A percentile compares a stretch with the other conserved stretches of the same genome.
Conservation (phyloP, 768 basidiomycete species). For the Nidularia pulvinata region DNA sequence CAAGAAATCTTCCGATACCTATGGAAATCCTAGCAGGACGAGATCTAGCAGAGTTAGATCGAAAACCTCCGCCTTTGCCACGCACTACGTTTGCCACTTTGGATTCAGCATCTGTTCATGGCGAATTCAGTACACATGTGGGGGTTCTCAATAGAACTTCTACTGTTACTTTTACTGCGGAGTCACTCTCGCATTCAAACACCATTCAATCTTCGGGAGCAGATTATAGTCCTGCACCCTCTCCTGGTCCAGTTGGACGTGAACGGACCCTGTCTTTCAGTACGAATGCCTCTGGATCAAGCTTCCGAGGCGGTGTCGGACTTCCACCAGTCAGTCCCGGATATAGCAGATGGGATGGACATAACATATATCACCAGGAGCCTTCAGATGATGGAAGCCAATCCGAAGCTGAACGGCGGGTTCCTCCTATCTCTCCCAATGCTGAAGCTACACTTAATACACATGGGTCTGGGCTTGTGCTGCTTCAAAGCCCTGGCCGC, state of each 20-base stretch:
- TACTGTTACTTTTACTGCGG: too few relatives aligned
- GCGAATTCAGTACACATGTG: not conserved
- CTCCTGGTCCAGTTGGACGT: too few relatives aligned
- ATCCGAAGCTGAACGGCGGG: not conserved
- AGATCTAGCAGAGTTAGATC: conserved; percentile 13
- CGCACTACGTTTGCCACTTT: not conserved
- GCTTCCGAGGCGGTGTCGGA: too few relatives aligned
- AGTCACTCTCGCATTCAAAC: too few relatives aligned
- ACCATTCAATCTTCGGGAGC: too few relatives aligned
- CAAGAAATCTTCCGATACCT: conserved; percentile 10
- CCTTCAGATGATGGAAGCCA: not conserved
- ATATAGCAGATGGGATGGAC: not conserved
- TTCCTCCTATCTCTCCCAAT: not conserved
- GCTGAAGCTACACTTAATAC: too few relatives aligned
- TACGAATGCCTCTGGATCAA: too few relatives aligned
- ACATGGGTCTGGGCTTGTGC: not conserved
- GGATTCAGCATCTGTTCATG: not conserved
- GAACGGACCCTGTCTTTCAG: too few relatives aligned
- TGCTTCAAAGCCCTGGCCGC: not conserved
- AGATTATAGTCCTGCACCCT: too few relatives aligned
- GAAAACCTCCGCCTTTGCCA: conserved; percentile 9
- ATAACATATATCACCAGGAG: not conserved
- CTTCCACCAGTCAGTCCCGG: not conserved
- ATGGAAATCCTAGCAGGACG: conserved; percentile 16
- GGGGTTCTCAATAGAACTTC: too few relatives aligned